These are phyloP conservation scores for Blastocladiella emersonii DNA, from an alignment of 371 early-diverging fungal genomes.

Conservation along the genomic window DNA sequence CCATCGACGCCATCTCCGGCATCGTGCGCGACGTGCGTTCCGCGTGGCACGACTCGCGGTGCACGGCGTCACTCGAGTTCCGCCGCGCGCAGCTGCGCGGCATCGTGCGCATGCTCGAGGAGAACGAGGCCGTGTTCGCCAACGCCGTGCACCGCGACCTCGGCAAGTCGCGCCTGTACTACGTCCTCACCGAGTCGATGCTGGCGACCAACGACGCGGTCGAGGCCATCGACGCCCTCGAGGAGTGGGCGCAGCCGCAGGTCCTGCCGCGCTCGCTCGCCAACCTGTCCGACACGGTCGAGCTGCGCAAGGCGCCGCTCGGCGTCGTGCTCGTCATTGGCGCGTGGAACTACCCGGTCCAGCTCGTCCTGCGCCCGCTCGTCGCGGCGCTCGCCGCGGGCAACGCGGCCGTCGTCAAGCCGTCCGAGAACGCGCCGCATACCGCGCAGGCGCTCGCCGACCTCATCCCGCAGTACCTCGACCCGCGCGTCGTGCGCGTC, in stretches of 20 bases:
- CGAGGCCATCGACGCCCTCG: not conserved
- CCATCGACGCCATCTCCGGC: too few relatives aligned
- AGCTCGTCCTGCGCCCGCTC: constrained; percentile 53
- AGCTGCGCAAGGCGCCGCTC: constrained; percentile 54
- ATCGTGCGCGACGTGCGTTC: too few relatives aligned
- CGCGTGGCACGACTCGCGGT: too few relatives aligned
- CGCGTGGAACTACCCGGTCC: constrained; percentile 81
- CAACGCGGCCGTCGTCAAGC: constrained; percentile 72
- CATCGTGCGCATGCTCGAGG: constrained; percentile 44
- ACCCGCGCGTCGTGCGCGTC: constrained; percentile 43
- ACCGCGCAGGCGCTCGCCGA: constrained; percentile 48
- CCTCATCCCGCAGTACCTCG: constrained; percentile 57
- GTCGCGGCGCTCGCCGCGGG: constrained; percentile 84
- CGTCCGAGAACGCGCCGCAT: constrained; percentile 67
- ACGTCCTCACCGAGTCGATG: constrained; percentile 26
- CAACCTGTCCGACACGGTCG: constrained; percentile 7
- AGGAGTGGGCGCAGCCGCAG: constrained; percentile 18
- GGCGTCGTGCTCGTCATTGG: constrained; percentile 52
- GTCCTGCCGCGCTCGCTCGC: constrained; percentile 4
- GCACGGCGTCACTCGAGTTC: too few relatives aligned
- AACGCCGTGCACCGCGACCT: constrained; percentile 60
- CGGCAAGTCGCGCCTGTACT: constrained; percentile 28
- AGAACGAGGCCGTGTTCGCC: constrained; percentile 41
- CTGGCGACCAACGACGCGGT: constrained; percentile 47
- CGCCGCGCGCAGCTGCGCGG: constrained; percentile 55